phyloP scores from a whole-genome alignment of 495 filamentous ascomycete genomes.

The Amniculicola lignicola region DNA sequence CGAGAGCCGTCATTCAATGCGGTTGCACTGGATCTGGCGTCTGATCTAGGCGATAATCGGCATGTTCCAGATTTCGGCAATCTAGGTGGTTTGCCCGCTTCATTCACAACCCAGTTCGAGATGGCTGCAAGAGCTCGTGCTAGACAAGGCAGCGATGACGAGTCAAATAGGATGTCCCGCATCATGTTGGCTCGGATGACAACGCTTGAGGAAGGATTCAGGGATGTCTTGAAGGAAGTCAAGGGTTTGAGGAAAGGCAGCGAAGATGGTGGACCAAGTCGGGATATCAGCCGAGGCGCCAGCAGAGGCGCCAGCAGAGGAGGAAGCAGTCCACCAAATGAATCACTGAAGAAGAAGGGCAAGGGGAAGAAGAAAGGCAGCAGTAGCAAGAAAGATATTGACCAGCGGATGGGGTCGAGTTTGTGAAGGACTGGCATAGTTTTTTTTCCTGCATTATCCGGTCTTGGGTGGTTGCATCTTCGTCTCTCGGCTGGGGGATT shows the following conservation, averaged over 20 bases:
- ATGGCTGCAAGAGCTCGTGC: constrained; percentile 45
- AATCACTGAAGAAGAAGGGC: constrained; percentile 25
- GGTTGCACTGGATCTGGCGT: constrained; percentile 61
- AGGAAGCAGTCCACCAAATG: constrained; percentile 5
- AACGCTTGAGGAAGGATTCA: constrained; percentile 79
- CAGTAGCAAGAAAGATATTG: neutral
- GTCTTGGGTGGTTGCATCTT: no score
- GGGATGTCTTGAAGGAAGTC: constrained; percentile 80
- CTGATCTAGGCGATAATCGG: constrained; percentile 66
- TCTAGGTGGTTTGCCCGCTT: constrained; percentile 62
- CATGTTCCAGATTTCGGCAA: constrained; percentile 43
- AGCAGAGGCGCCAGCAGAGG: constrained; percentile 22
- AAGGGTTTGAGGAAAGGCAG: constrained; percentile 55
- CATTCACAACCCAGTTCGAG: constrained; percentile 75
- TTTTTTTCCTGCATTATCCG: no score
- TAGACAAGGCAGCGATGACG: constrained; percentile 46
- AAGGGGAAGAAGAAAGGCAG: constrained; percentile 31
- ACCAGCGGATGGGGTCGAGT: constrained; percentile 13
- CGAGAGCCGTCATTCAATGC: constrained; percentile 51
- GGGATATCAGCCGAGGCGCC: constrained; percentile 22
- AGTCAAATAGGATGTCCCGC: constrained; percentile 65
- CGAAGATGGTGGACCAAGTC: constrained; percentile 27
- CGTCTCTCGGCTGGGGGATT: no score
- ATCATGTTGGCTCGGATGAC: constrained; percentile 92
- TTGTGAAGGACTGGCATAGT: no score